A percentile compares a stretch with the other conserved stretches of the same genome.
phyloP scores from a whole-genome alignment of 208 protist species.

The Trypanosoma brucei region DNA sequence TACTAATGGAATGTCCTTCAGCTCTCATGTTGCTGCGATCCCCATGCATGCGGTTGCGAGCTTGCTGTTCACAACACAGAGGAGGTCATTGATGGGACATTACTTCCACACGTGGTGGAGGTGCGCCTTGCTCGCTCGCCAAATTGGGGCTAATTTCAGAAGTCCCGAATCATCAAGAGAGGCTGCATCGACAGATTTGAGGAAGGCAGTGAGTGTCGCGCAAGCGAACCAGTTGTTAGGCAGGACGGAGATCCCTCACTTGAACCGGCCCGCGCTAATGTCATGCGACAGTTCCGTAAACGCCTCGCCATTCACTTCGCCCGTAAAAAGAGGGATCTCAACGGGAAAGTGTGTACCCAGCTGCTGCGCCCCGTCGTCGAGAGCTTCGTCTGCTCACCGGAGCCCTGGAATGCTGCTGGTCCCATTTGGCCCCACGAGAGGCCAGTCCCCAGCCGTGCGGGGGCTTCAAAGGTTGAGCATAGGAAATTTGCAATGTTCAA shows the following conservation, averaged over 20 bases:
- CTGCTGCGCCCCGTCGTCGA: not conserved
- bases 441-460: not conserved
- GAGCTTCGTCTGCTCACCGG: not conserved
- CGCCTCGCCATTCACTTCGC: not conserved
- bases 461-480: too few relatives aligned
- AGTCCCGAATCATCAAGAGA: not conserved
- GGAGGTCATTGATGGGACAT: not conserved
- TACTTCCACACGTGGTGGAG: slow-evolving; percentile 25
- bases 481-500: too few relatives aligned
- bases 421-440: not conserved
- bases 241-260: too few relatives aligned
- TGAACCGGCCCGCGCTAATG: not conserved
- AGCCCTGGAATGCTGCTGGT: not conserved
- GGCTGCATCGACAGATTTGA: too few relatives aligned
- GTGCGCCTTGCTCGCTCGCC: not conserved
- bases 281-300: not conserved
- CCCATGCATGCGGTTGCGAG: not conserved
- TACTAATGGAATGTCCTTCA: too few relatives aligned
- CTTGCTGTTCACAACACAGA: not conserved
- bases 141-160: not conserved
- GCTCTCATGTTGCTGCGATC: too few relatives aligned
- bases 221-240: too few relatives aligned
- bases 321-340: not conserved
- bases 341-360: not conserved
- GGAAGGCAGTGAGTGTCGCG: too few relatives aligned